Percentiles rank a stretch among this genome's conserved stretches.
These are phyloP conservation scores for Alternaria longipes DNA, from an alignment of 2,329 filamentous ascomycete species.

Conservation along the genomic window DNA sequence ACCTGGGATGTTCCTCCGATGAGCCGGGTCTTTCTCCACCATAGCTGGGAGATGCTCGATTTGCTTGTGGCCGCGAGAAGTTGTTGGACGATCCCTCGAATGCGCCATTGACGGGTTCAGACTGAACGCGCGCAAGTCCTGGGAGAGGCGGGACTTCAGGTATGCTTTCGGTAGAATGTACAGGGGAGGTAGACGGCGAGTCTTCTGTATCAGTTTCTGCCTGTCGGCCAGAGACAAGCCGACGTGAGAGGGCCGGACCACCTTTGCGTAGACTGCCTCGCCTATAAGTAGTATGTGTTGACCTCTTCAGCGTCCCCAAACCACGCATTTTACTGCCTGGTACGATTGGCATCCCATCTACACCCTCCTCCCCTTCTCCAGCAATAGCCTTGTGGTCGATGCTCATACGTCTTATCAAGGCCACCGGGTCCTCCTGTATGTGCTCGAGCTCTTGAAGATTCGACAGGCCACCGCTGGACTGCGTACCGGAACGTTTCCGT, in stretches of 20 bases:
- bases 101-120: constrained; percentile 67
- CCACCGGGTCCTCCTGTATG: constrained; percentile 80
- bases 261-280: constrained; percentile 87
- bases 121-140: constrained; percentile 68
- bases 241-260: constrained; percentile 76
- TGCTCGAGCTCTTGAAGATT: constrained; percentile 76
- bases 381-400: constrained; percentile 56
- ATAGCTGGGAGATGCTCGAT: constrained; percentile 36
- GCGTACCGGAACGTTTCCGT: constrained; percentile 70
- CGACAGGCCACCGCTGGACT: constrained; percentile 60
- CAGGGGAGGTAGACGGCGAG: constrained; percentile 60
- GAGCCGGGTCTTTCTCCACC: constrained; percentile 35
- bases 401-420: constrained; percentile 75
- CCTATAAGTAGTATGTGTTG: constrained; percentile 90
- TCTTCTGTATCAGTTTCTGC: constrained; percentile 69
- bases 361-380: constrained; percentile 46
- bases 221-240: constrained; percentile 66
- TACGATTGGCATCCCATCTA: constrained; percentile 74
- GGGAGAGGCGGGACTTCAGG: constrained; percentile 54
- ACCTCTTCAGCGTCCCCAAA: constrained; percentile 82
- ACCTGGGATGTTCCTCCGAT: constrained; percentile 34
- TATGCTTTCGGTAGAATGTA: constrained; percentile 43
- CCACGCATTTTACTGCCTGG: constrained; percentile 76
- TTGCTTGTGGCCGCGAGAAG: constrained; percentile 66
- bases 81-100: constrained; percentile 56